Evolutionary conservation across 176 grass and related monocot species (phyloP).

Genomic region (Carex cristatella): DNA sequence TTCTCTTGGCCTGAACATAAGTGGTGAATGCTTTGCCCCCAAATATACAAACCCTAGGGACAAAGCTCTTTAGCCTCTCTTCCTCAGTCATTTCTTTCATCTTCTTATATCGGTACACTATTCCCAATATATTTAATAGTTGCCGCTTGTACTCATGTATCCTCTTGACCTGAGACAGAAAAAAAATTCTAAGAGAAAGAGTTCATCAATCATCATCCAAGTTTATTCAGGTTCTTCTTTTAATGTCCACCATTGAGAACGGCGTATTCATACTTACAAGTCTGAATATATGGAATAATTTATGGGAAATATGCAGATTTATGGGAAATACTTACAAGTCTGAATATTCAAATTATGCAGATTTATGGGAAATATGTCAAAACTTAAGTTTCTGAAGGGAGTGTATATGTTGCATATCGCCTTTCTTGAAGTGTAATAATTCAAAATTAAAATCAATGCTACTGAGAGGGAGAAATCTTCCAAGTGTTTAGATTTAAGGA

Average conservation of each 20-base stretch:
- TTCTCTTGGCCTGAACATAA: constrained; percentile 95
- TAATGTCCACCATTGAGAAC: not conserved
- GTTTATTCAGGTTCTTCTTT: not conserved
- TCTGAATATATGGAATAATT: not conserved
- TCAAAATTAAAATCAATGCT: not conserved
- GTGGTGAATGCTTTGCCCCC: constrained; percentile 98
- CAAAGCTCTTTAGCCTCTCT: constrained; percentile 66
- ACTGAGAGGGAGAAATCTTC: not conserved
- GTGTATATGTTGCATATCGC: not conserved
- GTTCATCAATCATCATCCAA: not conserved
- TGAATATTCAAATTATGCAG: not conserved
- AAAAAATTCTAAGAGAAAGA: constrained; percentile 20
- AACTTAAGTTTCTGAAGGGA: not conserved
- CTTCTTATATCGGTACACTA: constrained; percentile 96
- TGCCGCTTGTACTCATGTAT: constrained; percentile 99
- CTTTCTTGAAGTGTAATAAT: not conserved
- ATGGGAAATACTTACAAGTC: too few relatives aligned
- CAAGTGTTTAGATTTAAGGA: constrained; percentile 12
- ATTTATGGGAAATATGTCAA: not conserved
- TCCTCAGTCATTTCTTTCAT: constrained; percentile 92
- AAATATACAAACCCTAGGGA: constrained; percentile 94
- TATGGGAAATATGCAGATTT: too few relatives aligned
- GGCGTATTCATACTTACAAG: not conserved
- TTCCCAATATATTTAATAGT: constrained; percentile 91
- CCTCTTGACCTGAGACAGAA: constrained; percentile 71